Evolutionary conservation across 1,139 yeast genomes (phyloP).

Genomic region (Nakaseomyces sp.): DNA sequence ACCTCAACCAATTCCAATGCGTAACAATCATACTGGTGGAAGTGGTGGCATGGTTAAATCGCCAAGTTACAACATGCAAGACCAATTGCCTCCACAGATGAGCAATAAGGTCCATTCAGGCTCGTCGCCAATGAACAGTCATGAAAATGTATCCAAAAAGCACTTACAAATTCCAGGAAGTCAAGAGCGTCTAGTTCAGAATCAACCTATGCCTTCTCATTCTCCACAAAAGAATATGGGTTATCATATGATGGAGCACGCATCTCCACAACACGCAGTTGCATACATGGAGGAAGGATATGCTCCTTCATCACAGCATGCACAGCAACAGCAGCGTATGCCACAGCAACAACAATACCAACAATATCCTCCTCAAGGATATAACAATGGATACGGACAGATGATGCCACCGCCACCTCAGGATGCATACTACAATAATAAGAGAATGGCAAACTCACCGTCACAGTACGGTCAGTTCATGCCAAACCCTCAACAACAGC

Average conservation of each 20-base stretch:
- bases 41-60: neutral
- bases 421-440: neutral
- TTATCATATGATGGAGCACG: neutral
- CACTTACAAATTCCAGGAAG: neutral
- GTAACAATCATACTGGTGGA: neutral
- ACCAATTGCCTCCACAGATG: neutral
- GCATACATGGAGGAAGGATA: neutral
- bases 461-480: slow-evolving; percentile 4
- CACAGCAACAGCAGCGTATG: neutral
- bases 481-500: slow-evolving; percentile 2
- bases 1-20: neutral
- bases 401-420: slow-evolving; percentile 3
- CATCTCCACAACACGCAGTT: neutral
- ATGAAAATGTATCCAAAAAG: neutral
- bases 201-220: neutral
- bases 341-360: slow-evolving; percentile 3
- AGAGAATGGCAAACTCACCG: slow-evolving; percentile 1
- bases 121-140: neutral
- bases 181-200: neutral
- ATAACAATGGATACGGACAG: slow-evolving; percentile 1
- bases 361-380: neutral
- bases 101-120: neutral
- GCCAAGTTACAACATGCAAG: neutral
- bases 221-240: neutral
- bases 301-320: neutral